A percentile compares a stretch with the other conserved stretches of the same genome.
phyloP scores from a whole-genome alignment of 2,329 filamentous ascomycete species.

The Clonostachys chloroleuca region DNA sequence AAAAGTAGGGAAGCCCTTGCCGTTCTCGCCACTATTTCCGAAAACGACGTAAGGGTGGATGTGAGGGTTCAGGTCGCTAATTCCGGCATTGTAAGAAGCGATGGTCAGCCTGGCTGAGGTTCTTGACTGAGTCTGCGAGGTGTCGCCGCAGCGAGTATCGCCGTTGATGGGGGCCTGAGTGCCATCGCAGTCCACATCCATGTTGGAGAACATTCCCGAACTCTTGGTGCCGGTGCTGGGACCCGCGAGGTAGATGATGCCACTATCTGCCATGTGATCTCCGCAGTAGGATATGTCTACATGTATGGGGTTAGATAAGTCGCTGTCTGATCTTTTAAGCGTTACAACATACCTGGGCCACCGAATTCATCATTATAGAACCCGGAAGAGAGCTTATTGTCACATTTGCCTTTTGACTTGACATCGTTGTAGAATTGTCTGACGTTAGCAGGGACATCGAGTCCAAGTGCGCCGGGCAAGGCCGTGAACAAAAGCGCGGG shows the following conservation, averaged over 20 bases:
- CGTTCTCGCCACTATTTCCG: conserved; percentile 35
- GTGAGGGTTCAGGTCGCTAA: conserved; percentile 42
- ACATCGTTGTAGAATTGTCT: neutral
- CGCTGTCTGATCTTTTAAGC: neutral
- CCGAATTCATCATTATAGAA: neutral
- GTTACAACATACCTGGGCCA: neutral
- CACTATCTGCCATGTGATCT: conserved; percentile 26
- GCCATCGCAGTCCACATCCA: conserved; percentile 58
- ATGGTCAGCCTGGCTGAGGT: conserved; percentile 38
- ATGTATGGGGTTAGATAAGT: neutral
- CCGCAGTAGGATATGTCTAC: conserved; percentile 27
- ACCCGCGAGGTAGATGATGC: conserved; percentile 40
- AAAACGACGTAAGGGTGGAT: conserved; percentile 51
- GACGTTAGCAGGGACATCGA: neutral
- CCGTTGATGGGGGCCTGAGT: conserved; percentile 25
- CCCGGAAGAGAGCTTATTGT: neutral
- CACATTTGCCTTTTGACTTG: neutral
- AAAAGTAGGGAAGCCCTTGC: conserved; percentile 24
- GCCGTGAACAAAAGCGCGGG: neutral
- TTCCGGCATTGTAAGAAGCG: conserved; percentile 21
- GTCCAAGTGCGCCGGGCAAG: neutral
- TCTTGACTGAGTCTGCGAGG: conserved; percentile 29
- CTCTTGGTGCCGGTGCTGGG: conserved; percentile 1
- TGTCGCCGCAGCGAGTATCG: conserved; percentile 37
- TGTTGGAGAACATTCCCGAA: conserved; percentile 37